Evolutionary conservation across 768 basidiomycete species (phyloP).

Genomic region (Podaxis sp.): DNA sequence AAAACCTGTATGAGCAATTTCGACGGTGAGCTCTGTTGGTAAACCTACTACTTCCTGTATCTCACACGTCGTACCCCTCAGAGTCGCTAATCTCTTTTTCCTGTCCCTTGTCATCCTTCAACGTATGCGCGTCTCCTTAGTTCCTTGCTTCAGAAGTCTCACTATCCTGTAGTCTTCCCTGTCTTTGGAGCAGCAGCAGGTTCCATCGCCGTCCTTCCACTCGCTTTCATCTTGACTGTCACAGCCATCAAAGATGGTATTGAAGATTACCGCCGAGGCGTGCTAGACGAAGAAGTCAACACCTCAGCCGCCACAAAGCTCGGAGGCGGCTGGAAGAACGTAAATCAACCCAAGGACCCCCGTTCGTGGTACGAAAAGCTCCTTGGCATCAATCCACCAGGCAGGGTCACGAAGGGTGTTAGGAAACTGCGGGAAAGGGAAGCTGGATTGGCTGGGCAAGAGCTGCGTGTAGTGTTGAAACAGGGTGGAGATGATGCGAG

Average conservation of each 20-base stretch:
- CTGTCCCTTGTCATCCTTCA: slow-evolving; percentile 77
- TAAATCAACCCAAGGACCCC: slow-evolving; percentile 79
- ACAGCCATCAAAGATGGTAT: slow-evolving; percentile 95
- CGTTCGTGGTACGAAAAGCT: slow-evolving; percentile 72
- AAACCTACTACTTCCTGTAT: background rate
- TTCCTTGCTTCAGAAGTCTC: background rate
- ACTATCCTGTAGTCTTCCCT: slow-evolving; percentile 61
- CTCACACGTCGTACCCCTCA: slow-evolving; percentile 19
- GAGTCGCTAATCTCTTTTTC: slow-evolving; percentile 93
- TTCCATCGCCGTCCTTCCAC: slow-evolving; percentile 76
- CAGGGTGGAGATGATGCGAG: slow-evolving; percentile 43
- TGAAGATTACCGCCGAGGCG: slow-evolving; percentile 90
- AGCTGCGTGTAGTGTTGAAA: slow-evolving; percentile 58
- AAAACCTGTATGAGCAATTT: slow-evolving; percentile 95
- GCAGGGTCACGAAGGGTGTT: slow-evolving; percentile 80
- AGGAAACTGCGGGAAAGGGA: slow-evolving; percentile 80
- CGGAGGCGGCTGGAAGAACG: slow-evolving; percentile 78
- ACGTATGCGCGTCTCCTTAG: slow-evolving; percentile 35
- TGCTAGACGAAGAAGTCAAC: slow-evolving; percentile 91
- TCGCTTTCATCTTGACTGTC: slow-evolving; percentile 81
- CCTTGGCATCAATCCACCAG: slow-evolving; percentile 67
- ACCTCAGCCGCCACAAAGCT: slow-evolving; percentile 90
- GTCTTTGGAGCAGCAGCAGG: slow-evolving; percentile 88
- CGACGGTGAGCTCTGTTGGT: slow-evolving; percentile 52
- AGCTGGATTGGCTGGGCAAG: slow-evolving; percentile 52